Conservation (phyloP, 495 filamentous ascomycete species). For the Clohesyomyces aquaticus region DNA sequence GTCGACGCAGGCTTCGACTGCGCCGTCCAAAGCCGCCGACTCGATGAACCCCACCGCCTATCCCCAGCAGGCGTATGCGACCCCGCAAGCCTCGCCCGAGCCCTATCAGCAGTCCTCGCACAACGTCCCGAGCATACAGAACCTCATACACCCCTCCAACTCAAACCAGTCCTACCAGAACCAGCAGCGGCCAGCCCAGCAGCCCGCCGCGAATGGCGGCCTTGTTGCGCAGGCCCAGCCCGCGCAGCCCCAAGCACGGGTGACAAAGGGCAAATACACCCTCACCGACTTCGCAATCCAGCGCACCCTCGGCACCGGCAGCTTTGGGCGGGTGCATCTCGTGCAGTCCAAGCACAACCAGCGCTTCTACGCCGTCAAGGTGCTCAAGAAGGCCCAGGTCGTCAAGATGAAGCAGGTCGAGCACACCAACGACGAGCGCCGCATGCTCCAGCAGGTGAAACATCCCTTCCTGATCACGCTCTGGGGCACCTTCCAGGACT, state of each 20-base stretch:
- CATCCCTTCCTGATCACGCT: constrained; percentile 97
- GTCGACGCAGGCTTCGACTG: constrained; percentile 31
- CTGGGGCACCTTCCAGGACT: constrained; percentile 97
- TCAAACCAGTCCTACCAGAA: constrained; percentile 41
- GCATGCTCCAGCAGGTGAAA: constrained; percentile 91
- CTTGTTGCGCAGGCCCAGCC: constrained; percentile 14
- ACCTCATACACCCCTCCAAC: constrained; percentile 66
- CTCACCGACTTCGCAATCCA: constrained; percentile 84
- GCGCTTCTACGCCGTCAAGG: constrained; percentile 96
- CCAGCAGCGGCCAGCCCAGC: constrained; percentile 32
- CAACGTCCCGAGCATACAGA: constrained; percentile 70
- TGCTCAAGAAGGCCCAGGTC: constrained; percentile 96
- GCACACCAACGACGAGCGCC: constrained; percentile 96
- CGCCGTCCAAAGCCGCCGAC: constrained; percentile 34
- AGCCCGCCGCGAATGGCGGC: constrained; percentile 36
- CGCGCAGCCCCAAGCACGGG: constrained; percentile 52
- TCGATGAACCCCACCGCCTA: constrained; percentile 45
- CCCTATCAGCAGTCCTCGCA: constrained; percentile 57
- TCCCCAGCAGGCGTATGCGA: constrained; percentile 47
- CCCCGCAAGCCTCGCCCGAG: constrained; percentile 46
- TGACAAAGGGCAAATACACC: constrained; percentile 97
- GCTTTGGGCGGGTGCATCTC: constrained; percentile 93
- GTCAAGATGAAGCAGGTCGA: constrained; percentile 99
- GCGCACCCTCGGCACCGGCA: constrained; percentile 92
- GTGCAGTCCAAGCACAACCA: constrained; percentile 97